These are phyloP conservation scores for Colletotrichum neosansevieriae DNA, from an alignment of 2,329 filamentous ascomycete species.

Conservation along the genomic window DNA sequence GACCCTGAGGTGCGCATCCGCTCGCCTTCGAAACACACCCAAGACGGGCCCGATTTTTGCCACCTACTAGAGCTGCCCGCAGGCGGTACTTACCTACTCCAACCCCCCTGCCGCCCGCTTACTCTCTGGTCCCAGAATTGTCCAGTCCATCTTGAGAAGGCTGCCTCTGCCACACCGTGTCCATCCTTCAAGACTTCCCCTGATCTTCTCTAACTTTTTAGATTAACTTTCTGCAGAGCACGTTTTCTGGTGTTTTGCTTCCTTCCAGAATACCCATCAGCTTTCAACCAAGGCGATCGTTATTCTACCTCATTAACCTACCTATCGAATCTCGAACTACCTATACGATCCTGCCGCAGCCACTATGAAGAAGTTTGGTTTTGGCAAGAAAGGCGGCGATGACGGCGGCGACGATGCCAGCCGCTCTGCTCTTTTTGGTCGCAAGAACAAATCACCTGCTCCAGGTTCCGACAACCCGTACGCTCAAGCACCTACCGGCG, in stretches of 20 bases:
- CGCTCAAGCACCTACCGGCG: slow-evolving; percentile 59
- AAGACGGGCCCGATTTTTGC: slow-evolving; percentile 42
- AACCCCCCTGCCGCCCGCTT: slow-evolving; percentile 15
- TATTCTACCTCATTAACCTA: not conserved
- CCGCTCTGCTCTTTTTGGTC: slow-evolving; percentile 65
- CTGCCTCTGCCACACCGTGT: slow-evolving; percentile 24
- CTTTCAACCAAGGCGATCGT: not conserved
- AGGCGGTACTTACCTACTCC: slow-evolving; percentile 19
- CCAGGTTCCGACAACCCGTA: slow-evolving; percentile 67
- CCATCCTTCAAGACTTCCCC: slow-evolving; percentile 13
- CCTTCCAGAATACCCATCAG: slow-evolving; percentile 23
- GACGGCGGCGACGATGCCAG: slow-evolving; percentile 64
- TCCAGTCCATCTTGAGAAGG: slow-evolving; percentile 4
- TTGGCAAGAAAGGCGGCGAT: slow-evolving; percentile 69
- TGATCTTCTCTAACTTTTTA: slow-evolving; percentile 17
- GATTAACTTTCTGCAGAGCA: slow-evolving; percentile 28
- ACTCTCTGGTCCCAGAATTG: slow-evolving; percentile 22
- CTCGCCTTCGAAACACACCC: slow-evolving; percentile 43
- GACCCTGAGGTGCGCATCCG: slow-evolving; percentile 39
- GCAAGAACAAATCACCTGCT: slow-evolving; percentile 64
- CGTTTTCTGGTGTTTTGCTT: slow-evolving; percentile 27
- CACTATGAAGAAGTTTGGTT: slow-evolving; percentile 71
- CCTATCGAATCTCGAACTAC: not conserved
- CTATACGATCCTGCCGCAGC: not conserved
- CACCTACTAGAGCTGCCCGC: slow-evolving; percentile 38